phyloP scores from a whole-genome alignment of 768 basidiomycete genomes.

The Epithele typhae region DNA sequence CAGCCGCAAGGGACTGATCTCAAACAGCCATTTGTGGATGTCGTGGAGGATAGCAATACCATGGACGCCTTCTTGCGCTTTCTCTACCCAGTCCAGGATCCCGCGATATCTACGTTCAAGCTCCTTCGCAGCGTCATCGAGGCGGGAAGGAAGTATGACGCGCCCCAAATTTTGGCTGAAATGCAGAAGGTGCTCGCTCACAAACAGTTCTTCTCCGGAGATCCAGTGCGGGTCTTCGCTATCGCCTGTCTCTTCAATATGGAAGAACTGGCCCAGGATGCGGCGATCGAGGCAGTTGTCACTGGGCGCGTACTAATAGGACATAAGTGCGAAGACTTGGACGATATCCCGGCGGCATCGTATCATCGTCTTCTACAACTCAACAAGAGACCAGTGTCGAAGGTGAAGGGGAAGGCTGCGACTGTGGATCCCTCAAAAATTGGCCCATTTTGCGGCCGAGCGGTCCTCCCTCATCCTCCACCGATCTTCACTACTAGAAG shows the following conservation, averaged over 20 bases:
- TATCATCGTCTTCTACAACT: constrained; percentile 10
- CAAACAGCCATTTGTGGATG: constrained; percentile 1
- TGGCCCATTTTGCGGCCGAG: neutral
- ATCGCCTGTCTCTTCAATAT: constrained; percentile 1
- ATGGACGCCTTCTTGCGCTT: constrained; percentile 16
- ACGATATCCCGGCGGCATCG: constrained; percentile 7
- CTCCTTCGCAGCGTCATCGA: constrained; percentile 8
- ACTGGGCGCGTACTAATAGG: constrained; percentile 42
- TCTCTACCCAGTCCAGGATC: constrained; percentile 15
- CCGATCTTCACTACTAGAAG: too few species aligned
- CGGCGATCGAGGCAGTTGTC: constrained; percentile 21
- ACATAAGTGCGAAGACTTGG: constrained; percentile 3
- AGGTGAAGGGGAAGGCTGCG: neutral
- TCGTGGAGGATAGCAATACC: constrained; percentile 10
- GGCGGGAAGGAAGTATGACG: constrained; percentile 16
- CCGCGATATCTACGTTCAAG: neutral
- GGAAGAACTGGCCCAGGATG: constrained; percentile 3
- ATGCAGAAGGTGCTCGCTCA: neutral
- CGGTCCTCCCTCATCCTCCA: neutral
- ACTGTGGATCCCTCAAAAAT: too few species aligned
- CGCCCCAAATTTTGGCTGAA: constrained; percentile 7
- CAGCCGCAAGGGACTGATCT: too few species aligned
- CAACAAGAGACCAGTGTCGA: neutral
- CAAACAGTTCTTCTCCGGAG: constrained; percentile 34
- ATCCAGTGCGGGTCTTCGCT: constrained; percentile 10